These are phyloP conservation scores for Aspergillus quadrilineatus DNA, from an alignment of 2,329 filamentous ascomycete genomes.

Conservation along the genomic window DNA sequence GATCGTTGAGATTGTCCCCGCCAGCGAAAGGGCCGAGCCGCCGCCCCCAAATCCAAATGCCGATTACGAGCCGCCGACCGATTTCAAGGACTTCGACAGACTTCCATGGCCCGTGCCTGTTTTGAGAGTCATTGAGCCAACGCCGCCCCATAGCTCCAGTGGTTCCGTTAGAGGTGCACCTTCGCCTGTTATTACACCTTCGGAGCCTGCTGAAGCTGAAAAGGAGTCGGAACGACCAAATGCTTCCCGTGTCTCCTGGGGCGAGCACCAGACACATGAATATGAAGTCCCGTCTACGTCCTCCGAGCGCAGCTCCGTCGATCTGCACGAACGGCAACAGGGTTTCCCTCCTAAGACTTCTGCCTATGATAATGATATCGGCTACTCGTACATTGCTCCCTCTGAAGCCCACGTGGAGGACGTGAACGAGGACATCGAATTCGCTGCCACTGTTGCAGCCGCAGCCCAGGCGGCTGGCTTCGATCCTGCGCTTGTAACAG, in stretches of 20 bases:
- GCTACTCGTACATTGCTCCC: constrained; percentile 12
- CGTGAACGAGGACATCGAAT: constrained; percentile 62
- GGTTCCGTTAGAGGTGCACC: constrained; percentile 35
- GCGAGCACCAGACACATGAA: constrained; percentile 63
- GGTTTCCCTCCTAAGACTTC: background rate
- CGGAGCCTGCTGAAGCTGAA: constrained; percentile 46
- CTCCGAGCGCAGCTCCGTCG: constrained; percentile 34
- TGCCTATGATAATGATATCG: constrained; percentile 5
- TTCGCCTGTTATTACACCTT: constrained; percentile 31
- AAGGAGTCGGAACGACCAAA: constrained; percentile 46
- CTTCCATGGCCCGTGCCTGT: constrained; percentile 51
- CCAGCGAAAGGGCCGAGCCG: constrained; percentile 23
- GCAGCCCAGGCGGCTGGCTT: constrained; percentile 69
- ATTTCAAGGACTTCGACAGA: background rate
- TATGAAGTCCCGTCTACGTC: constrained; percentile 62
- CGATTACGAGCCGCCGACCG: constrained; percentile 8
- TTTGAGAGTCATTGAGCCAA: constrained; percentile 59
- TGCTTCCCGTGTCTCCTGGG: constrained; percentile 63
- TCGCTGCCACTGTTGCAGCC: constrained; percentile 68
- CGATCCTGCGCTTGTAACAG: constrained; percentile 67
- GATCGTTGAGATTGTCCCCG: constrained; percentile 34
- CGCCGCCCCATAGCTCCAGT: constrained; percentile 53
- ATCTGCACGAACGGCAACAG: constrained; percentile 18
- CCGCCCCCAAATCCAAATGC: constrained; percentile 17
- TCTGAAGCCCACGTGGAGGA: constrained; percentile 12